phyloP scores from a whole-genome alignment of 176 grass and related monocot species.

The Dendrocalamus sinicus region DNA sequence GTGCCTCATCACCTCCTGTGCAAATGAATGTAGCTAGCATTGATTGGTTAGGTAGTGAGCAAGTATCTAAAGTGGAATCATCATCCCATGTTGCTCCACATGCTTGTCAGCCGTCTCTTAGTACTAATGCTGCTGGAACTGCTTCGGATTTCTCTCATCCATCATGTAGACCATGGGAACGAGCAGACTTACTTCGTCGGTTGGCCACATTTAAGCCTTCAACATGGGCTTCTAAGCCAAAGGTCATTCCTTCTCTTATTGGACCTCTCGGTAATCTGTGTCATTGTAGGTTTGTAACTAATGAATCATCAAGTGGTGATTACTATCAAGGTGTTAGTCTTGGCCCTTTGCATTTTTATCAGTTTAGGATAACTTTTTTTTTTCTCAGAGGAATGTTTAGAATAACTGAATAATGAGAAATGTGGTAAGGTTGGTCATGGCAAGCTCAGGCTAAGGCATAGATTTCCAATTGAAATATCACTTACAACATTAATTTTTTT shows the following conservation, averaged over 20 bases:
- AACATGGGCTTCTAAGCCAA: conserved; percentile 90
- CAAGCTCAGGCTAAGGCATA: neutral
- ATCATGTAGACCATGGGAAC: conserved; percentile 91
- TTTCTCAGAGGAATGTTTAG: neutral
- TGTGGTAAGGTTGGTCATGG: neutral
- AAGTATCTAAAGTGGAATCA: conserved; percentile 70
- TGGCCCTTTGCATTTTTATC: neutral
- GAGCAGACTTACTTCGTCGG: conserved; percentile 87
- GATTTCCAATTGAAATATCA: conserved; percentile 10
- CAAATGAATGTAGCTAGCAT: conserved; percentile 72
- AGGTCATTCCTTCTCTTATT: conserved; percentile 55
- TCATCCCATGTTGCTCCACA: conserved; percentile 48
- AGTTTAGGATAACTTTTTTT: neutral
- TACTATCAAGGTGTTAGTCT: conserved; percentile 24
- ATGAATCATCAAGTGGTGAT: neutral
- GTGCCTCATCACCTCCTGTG: conserved; percentile 70
- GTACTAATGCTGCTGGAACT: conserved; percentile 76
- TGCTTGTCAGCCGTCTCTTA: conserved; percentile 65
- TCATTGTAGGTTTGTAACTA: neutral
- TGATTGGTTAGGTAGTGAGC: conserved; percentile 79
- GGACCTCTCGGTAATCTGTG: neutral
- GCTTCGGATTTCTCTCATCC: conserved; percentile 56
- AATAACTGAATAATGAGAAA: conserved; percentile 31
- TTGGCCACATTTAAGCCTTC: conserved; percentile 83
- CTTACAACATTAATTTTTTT: neutral